Base-by-base conservation (phyloP, 371 early-diverging fungal species). In the Saksenaea oblongispora region DNA sequence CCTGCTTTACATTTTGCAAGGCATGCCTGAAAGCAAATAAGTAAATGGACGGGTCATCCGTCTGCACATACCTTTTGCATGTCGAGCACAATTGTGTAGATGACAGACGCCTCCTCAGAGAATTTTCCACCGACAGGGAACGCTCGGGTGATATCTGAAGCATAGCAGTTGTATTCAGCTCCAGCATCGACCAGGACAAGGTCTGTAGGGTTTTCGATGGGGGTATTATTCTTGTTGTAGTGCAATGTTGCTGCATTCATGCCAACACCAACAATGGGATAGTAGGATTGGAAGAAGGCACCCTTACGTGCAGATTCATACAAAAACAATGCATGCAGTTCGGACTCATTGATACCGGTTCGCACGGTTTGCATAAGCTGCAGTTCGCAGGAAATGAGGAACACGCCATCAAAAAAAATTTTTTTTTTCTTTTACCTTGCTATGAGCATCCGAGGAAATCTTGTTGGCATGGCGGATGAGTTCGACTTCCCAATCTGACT, bases 151-250 rank as follows among this genome's bases (percentile, higher is more conserved):
- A 97, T 94, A 62, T 97, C 96, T 15, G 90, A 86, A 37, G 94
- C 93, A 74, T 97, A 95, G 78, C 86, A 86, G 28, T 85, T 72
- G 61, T 71, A 81, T 69, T 95, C 93, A 66, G 91, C 92, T 47
- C 93, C 97, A 59, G 94, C 95, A 76, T 96, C 97, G 13, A 95
- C 91, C 37, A 96, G 75, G 42, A 95, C 82, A 54, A 95, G 61
- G 34, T 82, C 73, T 3, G 54, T 64, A 11, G 69, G 56, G 59
- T 77, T 63, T 14, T 24, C 58, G 51, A 90, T 65, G 60, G 76
- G 71, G 26, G 83, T 78, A 36, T 82, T 78, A 84, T 95, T 93
- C 73, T 86, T 83, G 62, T 85, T 87, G 72, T 95, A 95, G 74
- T 96, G 97, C 39, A 96, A 80, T 7, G 86, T 85, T 11, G 95